These are phyloP conservation scores for Monosporascus sp. DNA, from an alignment of 2,329 filamentous ascomycete species.

Conservation along the genomic window DNA sequence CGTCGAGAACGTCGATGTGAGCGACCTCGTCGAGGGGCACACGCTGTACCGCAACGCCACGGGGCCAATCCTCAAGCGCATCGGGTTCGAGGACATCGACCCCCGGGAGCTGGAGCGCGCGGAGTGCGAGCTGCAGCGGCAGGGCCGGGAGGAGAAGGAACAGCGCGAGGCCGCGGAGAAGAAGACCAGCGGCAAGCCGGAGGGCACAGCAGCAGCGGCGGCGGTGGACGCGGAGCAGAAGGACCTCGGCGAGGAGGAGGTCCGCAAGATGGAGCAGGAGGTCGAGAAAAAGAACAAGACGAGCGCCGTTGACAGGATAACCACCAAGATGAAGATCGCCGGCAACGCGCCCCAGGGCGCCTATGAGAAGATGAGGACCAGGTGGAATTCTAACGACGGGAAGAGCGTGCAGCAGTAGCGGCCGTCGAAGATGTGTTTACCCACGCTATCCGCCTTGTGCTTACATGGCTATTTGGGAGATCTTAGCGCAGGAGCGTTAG, in stretches of 20 bases:
- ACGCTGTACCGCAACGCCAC: conserved; percentile 64
- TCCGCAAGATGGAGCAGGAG: conserved; percentile 12
- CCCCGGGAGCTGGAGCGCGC: conserved; percentile 27
- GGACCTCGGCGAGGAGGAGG: conserved; percentile 10
- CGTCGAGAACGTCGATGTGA: conserved; percentile 64
- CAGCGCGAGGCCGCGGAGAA: conserved; percentile 16
- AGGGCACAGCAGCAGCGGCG: background rate
- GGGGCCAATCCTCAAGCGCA: conserved; percentile 60
- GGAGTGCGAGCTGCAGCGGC: conserved; percentile 14
- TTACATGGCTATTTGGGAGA: no score
- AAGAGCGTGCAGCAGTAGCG: no score
- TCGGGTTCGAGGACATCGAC: conserved; percentile 65
- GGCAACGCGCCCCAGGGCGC: no score
- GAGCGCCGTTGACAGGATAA: background rate
- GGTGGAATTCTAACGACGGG: no score
- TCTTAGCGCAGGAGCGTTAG: no score
- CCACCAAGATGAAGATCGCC: background rate
- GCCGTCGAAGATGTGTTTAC: no score
- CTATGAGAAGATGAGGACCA: no score
- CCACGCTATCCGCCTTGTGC: no score
- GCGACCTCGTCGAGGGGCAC: conserved; percentile 64
- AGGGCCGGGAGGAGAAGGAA: conserved; percentile 19
- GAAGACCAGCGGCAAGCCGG: background rate
- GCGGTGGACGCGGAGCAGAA: background rate
- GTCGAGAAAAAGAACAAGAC: conserved; percentile 6